These are phyloP conservation scores for Cymbomonas tetramitiformis DNA, from an alignment of 139 green algal genomes.

Conservation along the genomic window DNA sequence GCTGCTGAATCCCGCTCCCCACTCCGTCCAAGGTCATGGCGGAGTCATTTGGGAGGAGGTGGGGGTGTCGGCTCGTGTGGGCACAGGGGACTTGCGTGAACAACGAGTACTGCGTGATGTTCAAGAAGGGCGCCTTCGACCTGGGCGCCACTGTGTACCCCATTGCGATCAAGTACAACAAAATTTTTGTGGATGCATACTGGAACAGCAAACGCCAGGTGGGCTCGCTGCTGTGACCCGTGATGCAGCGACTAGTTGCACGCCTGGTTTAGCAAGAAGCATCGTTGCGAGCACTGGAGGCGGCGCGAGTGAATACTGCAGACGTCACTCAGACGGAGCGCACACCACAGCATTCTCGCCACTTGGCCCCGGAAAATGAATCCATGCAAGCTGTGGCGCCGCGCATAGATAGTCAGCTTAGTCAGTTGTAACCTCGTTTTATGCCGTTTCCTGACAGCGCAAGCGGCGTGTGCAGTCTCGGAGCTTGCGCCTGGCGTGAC, in stretches of 20 bases:
- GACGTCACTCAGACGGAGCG: not conserved
- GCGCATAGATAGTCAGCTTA: too few relatives aligned
- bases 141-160: slow-evolving; percentile 66
- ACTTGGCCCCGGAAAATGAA: too few relatives aligned
- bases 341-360: not conserved
- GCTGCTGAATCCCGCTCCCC: too few relatives aligned
- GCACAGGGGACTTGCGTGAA: slow-evolving; percentile 99
- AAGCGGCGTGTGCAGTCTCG: too few relatives aligned
- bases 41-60: too few relatives aligned
- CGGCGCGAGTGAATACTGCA: not conserved
- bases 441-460: too few relatives aligned
- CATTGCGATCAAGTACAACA: slow-evolving; percentile 98
- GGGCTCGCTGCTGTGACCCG: not conserved
- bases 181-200: slow-evolving; percentile 97
- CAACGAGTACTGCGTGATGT: slow-evolving; percentile 98
- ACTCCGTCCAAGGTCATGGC: too few relatives aligned
- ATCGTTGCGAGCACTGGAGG: not conserved
- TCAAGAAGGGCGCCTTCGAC: slow-evolving; percentile 93
- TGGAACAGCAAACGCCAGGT: slow-evolving; percentile 77
- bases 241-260: not conserved
- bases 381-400: too few relatives aligned
- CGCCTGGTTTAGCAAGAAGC: not conserved
- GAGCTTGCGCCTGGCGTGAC: too few relatives aligned
- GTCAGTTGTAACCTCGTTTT: too few relatives aligned
- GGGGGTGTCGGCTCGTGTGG: too few relatives aligned